Conservation (phyloP, 495 filamentous ascomycete species). For the Cenococcum geophilum region DNA sequence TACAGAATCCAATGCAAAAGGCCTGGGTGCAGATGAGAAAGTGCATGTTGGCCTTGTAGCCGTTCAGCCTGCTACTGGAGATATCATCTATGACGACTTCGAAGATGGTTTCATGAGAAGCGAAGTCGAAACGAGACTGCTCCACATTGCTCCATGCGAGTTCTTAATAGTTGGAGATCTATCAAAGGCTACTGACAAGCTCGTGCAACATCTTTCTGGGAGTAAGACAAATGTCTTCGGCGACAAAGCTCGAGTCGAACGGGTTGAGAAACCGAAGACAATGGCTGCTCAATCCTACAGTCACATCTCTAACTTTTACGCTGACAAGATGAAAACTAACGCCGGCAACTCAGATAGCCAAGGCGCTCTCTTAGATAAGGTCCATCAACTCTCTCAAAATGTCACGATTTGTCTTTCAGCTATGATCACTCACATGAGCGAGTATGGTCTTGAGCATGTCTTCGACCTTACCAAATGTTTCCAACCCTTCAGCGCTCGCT, state of each 20-base stretch:
- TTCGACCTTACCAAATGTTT: constrained; percentile 98
- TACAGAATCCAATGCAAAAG: constrained; percentile 80
- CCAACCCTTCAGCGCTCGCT: constrained; percentile 87
- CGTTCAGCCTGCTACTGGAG: constrained; percentile 91
- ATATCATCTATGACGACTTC: constrained; percentile 94
- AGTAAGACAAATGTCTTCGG: constrained; percentile 91
- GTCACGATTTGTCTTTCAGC: constrained; percentile 90
- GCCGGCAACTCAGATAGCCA: constrained; percentile 45
- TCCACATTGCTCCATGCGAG: constrained; percentile 95
- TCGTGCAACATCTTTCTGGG: constrained; percentile 82
- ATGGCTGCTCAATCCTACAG: constrained; percentile 78
- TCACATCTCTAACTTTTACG: constrained; percentile 92
- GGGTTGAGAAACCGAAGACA: constrained; percentile 69
- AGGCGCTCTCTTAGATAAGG: constrained; percentile 69
- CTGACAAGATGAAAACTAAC: constrained; percentile 63
- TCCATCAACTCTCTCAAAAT: constrained; percentile 74
- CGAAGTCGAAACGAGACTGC: constrained; percentile 86
- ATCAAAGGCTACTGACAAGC: constrained; percentile 88
- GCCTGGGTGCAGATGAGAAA: constrained; percentile 84
- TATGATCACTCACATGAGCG: constrained; percentile 91
- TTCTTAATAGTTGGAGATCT: constrained; percentile 91
- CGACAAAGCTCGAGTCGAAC: constrained; percentile 78
- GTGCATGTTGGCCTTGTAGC: constrained; percentile 89
- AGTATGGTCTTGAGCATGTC: constrained; percentile 92
- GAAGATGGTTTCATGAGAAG: constrained; percentile 98